A percentile compares a stretch with the other conserved stretches of the same genome.
These are phyloP conservation scores for Lophium mytilinum DNA, from an alignment of 495 filamentous ascomycete genomes.

Conservation along the genomic window DNA sequence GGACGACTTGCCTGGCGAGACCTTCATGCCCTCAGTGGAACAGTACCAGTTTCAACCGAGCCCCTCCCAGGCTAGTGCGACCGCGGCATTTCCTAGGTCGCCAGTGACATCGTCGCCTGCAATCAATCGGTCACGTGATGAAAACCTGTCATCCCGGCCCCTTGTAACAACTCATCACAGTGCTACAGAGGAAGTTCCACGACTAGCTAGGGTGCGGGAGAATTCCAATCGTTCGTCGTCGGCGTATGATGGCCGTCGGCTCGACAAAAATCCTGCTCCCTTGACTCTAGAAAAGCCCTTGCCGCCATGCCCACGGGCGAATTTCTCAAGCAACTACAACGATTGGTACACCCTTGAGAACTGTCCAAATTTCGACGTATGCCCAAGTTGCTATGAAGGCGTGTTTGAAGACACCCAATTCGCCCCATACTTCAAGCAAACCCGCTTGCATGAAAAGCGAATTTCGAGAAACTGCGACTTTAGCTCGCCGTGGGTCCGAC, in stretches of 20 bases:
- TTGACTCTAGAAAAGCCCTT: conserved; percentile 26
- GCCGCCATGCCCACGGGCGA: conserved; percentile 47
- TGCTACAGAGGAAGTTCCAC: conserved; percentile 12
- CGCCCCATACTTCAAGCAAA: conserved; percentile 44
- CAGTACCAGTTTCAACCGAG: conserved; percentile 16
- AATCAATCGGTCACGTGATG: conserved; percentile 4
- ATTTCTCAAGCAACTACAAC: conserved; percentile 42
- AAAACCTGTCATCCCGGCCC: conserved; percentile 1
- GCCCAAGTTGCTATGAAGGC: conserved; percentile 50
- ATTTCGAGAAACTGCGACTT: conserved; percentile 50
- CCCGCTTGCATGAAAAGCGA: conserved; percentile 34
- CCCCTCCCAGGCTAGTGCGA: background rate
- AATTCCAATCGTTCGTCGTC: conserved; percentile 15
- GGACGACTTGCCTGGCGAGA: conserved; percentile 11
- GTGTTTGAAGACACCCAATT: conserved; percentile 49
- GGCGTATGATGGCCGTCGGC: conserved; percentile 16
- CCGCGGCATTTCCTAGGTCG: conserved; percentile 6
- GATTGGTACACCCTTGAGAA: conserved; percentile 61
- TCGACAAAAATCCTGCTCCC: background rate
- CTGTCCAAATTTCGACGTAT: conserved; percentile 51
- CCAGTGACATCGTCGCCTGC: conserved; percentile 8
- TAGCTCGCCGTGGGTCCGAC: conserved; percentile 54
- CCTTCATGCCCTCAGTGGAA: conserved; percentile 21
- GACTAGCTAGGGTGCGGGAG: conserved; percentile 6
- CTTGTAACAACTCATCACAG: conserved; percentile 2